phyloP scores from a whole-genome alignment of 2,329 filamentous ascomycete genomes.

The Talaromyces sp. region DNA sequence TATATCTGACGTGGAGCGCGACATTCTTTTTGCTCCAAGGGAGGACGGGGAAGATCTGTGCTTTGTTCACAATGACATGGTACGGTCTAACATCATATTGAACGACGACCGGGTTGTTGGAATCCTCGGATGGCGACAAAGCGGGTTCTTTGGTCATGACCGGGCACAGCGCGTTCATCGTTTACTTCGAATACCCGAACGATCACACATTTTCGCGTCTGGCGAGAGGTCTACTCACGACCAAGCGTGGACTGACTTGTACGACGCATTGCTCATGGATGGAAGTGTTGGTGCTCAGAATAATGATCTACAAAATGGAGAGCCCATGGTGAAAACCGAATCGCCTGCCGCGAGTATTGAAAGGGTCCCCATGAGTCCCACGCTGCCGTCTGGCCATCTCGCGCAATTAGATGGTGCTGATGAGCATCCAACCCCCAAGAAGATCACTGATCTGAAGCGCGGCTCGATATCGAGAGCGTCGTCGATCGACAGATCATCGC shows the following conservation, averaged over 20 bases:
- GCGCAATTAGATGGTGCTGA: slow-evolving; percentile 16
- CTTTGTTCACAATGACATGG: slow-evolving; percentile 34
- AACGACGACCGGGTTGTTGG: slow-evolving; percentile 32
- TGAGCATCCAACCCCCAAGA: slow-evolving; percentile 34
- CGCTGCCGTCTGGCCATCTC: slow-evolving; percentile 17
- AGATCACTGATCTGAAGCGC: slow-evolving; percentile 33
- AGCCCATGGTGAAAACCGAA: slow-evolving; percentile 31
- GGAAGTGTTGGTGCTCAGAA: not conserved
- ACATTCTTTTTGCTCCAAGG: slow-evolving; percentile 28
- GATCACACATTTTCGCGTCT: slow-evolving; percentile 10
- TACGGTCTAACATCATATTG: slow-evolving; percentile 32
- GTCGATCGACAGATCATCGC: slow-evolving; percentile 34
- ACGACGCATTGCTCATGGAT: slow-evolving; percentile 19
- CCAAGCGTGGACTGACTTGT: slow-evolving; percentile 31
- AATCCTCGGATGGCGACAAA: slow-evolving; percentile 33
- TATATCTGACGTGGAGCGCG: slow-evolving; percentile 21
- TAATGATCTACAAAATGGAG: slow-evolving; percentile 13
- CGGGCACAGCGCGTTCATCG: slow-evolving; percentile 29
- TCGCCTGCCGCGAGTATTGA: slow-evolving; percentile 24
- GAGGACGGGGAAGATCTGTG: slow-evolving; percentile 20
- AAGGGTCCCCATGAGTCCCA: slow-evolving; percentile 21
- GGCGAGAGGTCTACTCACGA: slow-evolving; percentile 14
- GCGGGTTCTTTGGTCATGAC: slow-evolving; percentile 34
- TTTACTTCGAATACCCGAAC: slow-evolving; percentile 22
- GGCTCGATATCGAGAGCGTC: slow-evolving; percentile 31